Evolutionary conservation across 108 stramenopile species (phyloP), one percentile per base, ranked within the genome.

Genomic region (Skeletonema grethae): DNA sequence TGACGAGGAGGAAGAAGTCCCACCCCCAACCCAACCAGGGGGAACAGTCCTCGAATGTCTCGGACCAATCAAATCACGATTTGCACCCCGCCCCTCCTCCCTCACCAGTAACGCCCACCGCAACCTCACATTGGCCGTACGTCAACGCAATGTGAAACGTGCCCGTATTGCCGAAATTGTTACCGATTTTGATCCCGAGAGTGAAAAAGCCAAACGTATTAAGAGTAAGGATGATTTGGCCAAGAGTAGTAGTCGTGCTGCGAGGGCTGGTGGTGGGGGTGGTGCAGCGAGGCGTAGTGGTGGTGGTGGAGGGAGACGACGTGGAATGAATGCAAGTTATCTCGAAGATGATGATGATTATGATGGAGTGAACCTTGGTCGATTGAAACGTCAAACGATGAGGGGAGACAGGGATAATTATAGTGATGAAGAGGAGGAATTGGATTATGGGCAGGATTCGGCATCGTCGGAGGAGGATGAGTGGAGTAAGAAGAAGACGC

Each of bases 161-260:
- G 89, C 89, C 5, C 72, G 80, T 7, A 93, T 95, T 72, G 88
- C 88, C 24, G 86, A 90, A 68, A 70, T 83, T 67, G 85, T 90
- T 50, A 93, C 91, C n/a, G 73, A 85, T 50, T 80, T 86, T 39
- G 94, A 95, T 85, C 94, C 94, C 36, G 94, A 95, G 84, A 86
- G 85, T 59, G 77, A 80, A 41, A 93, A 93, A 75, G 60, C 57
- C 55, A 87, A 86, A 2, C 81, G 89, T 22, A 91, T 91, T 59
- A 80, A 77, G 58, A 68, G 78, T 53, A 90, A 90, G 73, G 78
- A 80, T n/a, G 92, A 95, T 63, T 61, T 86, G 67, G 85, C 81
- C 29, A 92, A 88, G 79, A 77, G 53, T 46, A 86, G 89, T 9
- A 73, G 57, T 46, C 86, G 89, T 9, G 73, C 18, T 32, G 38